Percentiles rank a stretch among this genome's conserved stretches.
Evolutionary conservation across 768 basidiomycete genomes (phyloP).

Genomic region (Calvatia gigantea): DNA sequence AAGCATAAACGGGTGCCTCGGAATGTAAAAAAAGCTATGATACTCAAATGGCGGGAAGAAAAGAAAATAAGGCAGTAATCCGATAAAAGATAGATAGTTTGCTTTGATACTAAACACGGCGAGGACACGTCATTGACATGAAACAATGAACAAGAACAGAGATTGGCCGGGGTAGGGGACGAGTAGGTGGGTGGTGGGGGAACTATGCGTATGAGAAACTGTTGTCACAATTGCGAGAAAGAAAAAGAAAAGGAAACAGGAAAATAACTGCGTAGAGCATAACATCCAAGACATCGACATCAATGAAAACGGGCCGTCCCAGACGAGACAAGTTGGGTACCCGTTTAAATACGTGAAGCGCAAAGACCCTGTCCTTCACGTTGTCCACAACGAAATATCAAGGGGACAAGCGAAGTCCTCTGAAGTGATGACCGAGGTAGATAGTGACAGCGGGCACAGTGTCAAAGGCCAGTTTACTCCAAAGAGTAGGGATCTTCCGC

Average conservation of each 20-base stretch:
- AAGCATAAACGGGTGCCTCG: background rate
- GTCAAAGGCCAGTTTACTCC: background rate
- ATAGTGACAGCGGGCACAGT: background rate
- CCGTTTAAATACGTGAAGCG: conserved; percentile 2
- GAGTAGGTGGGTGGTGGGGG: background rate
- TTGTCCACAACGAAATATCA: background rate
- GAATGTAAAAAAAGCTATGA: background rate
- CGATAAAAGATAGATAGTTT: conserved; percentile 6
- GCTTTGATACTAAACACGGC: conserved; percentile 10
- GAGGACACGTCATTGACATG: conserved; percentile 7
- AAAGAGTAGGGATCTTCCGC: background rate
- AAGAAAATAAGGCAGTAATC: conserved; percentile 10
- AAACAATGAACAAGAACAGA: conserved; percentile 7
- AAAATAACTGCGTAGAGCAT: background rate
- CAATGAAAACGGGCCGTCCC: background rate
- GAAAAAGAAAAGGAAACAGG: background rate
- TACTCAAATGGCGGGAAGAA: background rate
- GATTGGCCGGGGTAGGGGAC: background rate
- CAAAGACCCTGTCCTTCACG: background rate
- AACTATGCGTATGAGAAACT: conserved; percentile 1
- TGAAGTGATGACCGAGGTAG: background rate
- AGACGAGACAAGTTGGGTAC: background rate
- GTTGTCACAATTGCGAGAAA: conserved; percentile 11
- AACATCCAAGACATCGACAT: conserved; percentile 9
- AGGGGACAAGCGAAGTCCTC: background rate